Percentiles rank a stretch among this genome's conserved stretches.
These are phyloP conservation scores for Cyclotella atomus DNA, from an alignment of 108 stramenopile species.

Conservation along the genomic window DNA sequence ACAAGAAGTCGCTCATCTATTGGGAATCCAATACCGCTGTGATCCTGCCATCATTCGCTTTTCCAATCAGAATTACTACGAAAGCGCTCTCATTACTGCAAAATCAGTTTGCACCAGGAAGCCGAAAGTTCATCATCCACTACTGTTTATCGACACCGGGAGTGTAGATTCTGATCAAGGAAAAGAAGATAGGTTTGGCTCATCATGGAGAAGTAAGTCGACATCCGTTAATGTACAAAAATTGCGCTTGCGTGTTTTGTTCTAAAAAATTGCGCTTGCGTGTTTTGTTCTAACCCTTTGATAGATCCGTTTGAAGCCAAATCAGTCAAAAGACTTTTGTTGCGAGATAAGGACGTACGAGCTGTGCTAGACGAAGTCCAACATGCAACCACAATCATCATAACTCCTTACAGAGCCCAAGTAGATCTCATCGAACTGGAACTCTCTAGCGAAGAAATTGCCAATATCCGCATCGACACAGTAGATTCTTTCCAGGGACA, in stretches of 20 bases:
- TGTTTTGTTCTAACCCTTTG: background rate
- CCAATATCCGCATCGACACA: background rate
- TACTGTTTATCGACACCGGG: slow-evolving; percentile 2
- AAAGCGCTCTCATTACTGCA: slow-evolving; percentile 1
- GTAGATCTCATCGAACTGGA: background rate
- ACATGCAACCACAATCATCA: background rate
- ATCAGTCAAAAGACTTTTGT: background rate
- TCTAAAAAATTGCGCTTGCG: background rate
- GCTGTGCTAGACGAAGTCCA: background rate
- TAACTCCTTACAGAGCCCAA: slow-evolving; percentile 2
- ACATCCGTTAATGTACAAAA: background rate
- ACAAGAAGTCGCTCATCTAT: background rate
- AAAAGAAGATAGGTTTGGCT: slow-evolving; percentile 3
- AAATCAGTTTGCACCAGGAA: background rate
- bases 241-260: background rate
- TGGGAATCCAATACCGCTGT: slow-evolving; percentile 1
- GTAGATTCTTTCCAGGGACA: slow-evolving; percentile 1
- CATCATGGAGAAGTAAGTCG: slow-evolving; percentile 8
- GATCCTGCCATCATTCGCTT: slow-evolving; percentile 6
- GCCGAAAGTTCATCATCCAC: background rate
- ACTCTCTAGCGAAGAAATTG: background rate
- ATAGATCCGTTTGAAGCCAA: background rate
- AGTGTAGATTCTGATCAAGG: background rate
- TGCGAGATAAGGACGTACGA: background rate
- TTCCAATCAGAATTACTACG: background rate